Base-by-base conservation (phyloP, 768 basidiomycete genomes). In the Pulveroboletus sp. region DNA sequence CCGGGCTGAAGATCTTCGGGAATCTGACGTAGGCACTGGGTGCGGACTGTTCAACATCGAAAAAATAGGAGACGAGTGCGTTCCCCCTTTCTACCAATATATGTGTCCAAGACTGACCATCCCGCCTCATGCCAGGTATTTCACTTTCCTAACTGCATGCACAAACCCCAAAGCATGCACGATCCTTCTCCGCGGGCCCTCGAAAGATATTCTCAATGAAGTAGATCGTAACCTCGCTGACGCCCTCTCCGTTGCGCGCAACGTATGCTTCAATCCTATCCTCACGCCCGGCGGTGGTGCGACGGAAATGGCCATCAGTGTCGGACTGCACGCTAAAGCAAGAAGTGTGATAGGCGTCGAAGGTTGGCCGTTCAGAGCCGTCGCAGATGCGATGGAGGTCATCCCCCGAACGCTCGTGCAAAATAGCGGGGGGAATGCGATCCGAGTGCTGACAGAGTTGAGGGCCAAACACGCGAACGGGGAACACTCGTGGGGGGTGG, bases 31-130 rank as follows among this genome's bases (percentile, higher is more conserved):
- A 41, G 96, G 96, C 15, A 94, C 91, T 1, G 73, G 84, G 47
- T 99, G 96, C 65, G 96, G 96, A 1, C 75, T 95, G n/a, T 98
- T 98, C 80, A 75, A 95, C 65, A 81, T 98, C 52, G 93, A 96
- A 67, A 98, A 98, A 69, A 87, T 98, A 24, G 95, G 95, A 8
- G 95, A 99, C 69, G 96, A 98, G 90, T 77, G 48, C 57, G 70
- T 64, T 18, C 14, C 11, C 35, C 53, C 46, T 21, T 28, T 27
- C 8, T 31, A 27, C 31, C 10, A 7, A 11, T 7, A 21, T 18
- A 3, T 8, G 35, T 1, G n/a, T 24, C 31, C 35, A 6, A n/a
- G 31, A 21, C 39, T 36, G 11, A 10, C 26, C 39, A 18, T 14
- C 6, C 9, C 7, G 21, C 2, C 21, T 21, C 10, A 26, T n/a